These are phyloP conservation scores for Boletus vinaceobasis DNA, from an alignment of 768 basidiomycete species.

Conservation along the genomic window DNA sequence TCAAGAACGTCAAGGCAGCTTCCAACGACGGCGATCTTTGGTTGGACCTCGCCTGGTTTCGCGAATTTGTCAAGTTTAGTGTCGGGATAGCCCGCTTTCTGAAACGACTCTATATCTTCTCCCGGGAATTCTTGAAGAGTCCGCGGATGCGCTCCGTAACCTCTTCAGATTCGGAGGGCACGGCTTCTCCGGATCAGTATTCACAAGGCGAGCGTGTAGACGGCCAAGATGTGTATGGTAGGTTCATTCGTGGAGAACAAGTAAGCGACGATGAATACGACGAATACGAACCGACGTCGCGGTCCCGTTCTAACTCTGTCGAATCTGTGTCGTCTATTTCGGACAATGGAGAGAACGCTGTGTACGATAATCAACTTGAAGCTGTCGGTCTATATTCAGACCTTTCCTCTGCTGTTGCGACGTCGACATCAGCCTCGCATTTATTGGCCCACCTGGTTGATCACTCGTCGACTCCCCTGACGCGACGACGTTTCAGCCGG, in stretches of 20 bases:
- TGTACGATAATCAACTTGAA: conserved; percentile 35
- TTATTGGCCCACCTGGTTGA: conserved; percentile 55
- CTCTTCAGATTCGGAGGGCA: conserved; percentile 7
- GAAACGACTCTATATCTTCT: conserved; percentile 17
- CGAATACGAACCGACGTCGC: conserved; percentile 30
- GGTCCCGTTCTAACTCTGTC: conserved; percentile 18
- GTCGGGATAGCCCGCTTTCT: conserved; percentile 29
- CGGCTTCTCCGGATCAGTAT: conserved; percentile 3
- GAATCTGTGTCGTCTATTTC: conserved; percentile 24
- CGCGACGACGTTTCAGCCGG: conserved; percentile 42
- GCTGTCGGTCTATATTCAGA: conserved; percentile 53
- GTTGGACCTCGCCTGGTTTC: conserved; percentile 40
- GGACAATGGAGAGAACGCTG: conserved; percentile 32
- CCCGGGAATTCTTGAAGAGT: conserved; percentile 17
- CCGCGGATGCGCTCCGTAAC: conserved; percentile 8
- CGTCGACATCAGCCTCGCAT: conserved; percentile 38
- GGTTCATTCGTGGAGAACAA: conserved; percentile 59
- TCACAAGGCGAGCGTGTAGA: conserved; percentile 15
- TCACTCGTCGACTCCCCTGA: conserved; percentile 44
- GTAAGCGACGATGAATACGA: conserved; percentile 50
- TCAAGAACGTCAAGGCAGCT: conserved; percentile 38
- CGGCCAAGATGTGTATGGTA: conserved; percentile 45
- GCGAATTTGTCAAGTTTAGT: conserved; percentile 35
- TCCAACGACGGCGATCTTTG: conserved; percentile 37
- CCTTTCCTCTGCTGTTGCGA: conserved; percentile 37